These are phyloP conservation scores for Penicillium crystallinum DNA, from an alignment of 495 filamentous ascomycete genomes.

Conservation along the genomic window DNA sequence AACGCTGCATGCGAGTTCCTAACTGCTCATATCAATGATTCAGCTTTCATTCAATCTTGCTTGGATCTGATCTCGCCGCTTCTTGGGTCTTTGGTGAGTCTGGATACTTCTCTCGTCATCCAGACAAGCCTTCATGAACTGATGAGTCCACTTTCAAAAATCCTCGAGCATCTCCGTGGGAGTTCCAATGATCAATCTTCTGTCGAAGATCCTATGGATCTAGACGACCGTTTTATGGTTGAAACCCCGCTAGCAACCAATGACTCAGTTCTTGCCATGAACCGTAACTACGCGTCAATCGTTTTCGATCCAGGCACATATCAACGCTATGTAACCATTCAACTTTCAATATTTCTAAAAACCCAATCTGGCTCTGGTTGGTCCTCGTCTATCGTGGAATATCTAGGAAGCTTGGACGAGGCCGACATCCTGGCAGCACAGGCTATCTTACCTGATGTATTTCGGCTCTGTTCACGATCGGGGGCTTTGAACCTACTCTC, in stretches of 20 bases:
- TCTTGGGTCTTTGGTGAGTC: slow-evolving; percentile 19
- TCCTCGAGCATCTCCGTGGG: slow-evolving; percentile 41
- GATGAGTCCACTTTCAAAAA: slow-evolving; percentile 24
- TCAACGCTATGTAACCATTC: slow-evolving; percentile 35
- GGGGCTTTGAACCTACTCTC: slow-evolving; percentile 32
- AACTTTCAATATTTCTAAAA: slow-evolving; percentile 28
- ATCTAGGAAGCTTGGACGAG: slow-evolving; percentile 52
- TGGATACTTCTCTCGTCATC: slow-evolving; percentile 7
- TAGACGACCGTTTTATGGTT: slow-evolving; percentile 66
- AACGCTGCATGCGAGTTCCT: slow-evolving; percentile 32
- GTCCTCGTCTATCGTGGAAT: slow-evolving; percentile 47
- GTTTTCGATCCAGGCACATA: slow-evolving; percentile 30
- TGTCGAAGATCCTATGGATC: slow-evolving; percentile 63
- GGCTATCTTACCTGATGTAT: slow-evolving; percentile 45
- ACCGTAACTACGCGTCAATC: slow-evolving; percentile 25
- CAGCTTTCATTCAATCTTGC: slow-evolving; percentile 26
- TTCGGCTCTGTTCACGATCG: slow-evolving; percentile 24
- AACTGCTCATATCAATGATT: slow-evolving; percentile 21
- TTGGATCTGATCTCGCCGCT: slow-evolving; percentile 32
- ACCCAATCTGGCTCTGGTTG: slow-evolving; percentile 30
- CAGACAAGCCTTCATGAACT: slow-evolving; percentile 22
- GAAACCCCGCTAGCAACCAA: slow-evolving; percentile 34
- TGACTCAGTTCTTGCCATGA: slow-evolving; percentile 24
- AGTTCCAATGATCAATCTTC: slow-evolving; percentile 14
- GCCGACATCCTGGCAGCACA: slow-evolving; percentile 55